A percentile compares a stretch with the other conserved stretches of the same genome.
Conservation (phyloP, 352 stramenopile genomes). For the Pythium coloratum region DNA sequence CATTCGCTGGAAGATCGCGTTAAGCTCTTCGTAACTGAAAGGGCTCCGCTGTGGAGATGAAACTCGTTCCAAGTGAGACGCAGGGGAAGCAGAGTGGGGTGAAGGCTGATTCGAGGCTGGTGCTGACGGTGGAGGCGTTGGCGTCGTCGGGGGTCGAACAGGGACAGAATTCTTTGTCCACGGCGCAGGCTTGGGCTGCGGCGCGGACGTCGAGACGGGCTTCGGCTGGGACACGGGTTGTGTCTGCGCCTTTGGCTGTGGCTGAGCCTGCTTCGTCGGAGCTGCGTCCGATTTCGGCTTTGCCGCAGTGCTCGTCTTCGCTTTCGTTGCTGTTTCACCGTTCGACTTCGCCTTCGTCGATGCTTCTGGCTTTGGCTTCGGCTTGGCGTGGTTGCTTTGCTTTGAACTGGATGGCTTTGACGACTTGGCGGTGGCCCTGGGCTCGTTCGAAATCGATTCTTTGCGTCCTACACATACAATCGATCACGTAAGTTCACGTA, state of each 20-base stretch:
- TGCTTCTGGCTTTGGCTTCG: neutral
- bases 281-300: neutral
- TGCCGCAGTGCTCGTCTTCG: neutral
- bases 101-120: neutral
- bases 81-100: neutral
- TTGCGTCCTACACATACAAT: slow-evolving; percentile 14
- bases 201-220: neutral
- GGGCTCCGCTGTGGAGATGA: neutral
- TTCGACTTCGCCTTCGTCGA: neutral
- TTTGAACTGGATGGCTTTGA: neutral
- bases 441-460: slow-evolving; percentile 15
- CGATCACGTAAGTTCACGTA: neutral
- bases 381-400: slow-evolving; percentile 9
- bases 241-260: neutral
- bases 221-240: neutral
- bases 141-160: neutral
- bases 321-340: slow-evolving; percentile 3
- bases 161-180: neutral
- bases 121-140: neutral
- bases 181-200: neutral
- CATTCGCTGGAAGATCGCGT: slow-evolving; percentile 52
- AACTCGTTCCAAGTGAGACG: neutral
- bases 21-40: slow-evolving; percentile 52
- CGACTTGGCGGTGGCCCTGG: neutral
- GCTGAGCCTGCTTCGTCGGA: neutral